These are phyloP conservation scores for Cryptosporidium bovis DNA, from an alignment of 169 alveolate genomes.

Conservation along the genomic window DNA sequence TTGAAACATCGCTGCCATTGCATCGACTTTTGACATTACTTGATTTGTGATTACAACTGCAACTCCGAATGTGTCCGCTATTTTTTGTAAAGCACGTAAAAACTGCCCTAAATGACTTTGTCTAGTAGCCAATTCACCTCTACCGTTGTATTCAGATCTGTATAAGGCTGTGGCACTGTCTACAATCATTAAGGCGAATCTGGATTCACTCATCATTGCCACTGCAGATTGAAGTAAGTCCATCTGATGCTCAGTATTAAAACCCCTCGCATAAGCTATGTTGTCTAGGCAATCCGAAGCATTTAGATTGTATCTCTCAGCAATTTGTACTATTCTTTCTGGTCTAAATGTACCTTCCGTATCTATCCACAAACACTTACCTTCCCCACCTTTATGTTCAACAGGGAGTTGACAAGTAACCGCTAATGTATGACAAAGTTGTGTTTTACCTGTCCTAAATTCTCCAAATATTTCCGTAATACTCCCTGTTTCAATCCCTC, in stretches of 20 bases:
- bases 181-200: constrained; percentile 96
- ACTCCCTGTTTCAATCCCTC: constrained; percentile 97
- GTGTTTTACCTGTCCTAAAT: constrained; percentile 98
- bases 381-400: constrained; percentile 97
- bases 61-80: constrained; percentile 95
- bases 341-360: constrained; percentile 99
- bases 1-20: constrained; percentile 84
- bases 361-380: constrained; percentile 98
- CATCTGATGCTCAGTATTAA: constrained; percentile 95
- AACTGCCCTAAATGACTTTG: constrained; percentile 96
- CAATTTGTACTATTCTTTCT: constrained; percentile 96
- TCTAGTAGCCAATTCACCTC: constrained; percentile 99
- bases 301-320: constrained; percentile 95
- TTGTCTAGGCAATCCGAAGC: constrained; percentile 96
- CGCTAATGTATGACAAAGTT: constrained; percentile 95
- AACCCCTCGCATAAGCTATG: constrained; percentile 97
- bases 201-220: constrained; percentile 96
- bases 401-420: constrained; percentile 90
- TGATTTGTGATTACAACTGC: constrained; percentile 97
- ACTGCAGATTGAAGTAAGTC: constrained; percentile 95
- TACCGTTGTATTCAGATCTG: constrained; percentile 98
- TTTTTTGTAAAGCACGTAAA: constrained; percentile 93
- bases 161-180: constrained; percentile 97
- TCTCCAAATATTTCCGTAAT: constrained; percentile 99
- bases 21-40: constrained; percentile 94